phyloP scores from a whole-genome alignment of 2,329 filamentous ascomycete genomes.

The Exophiala mesophila region DNA sequence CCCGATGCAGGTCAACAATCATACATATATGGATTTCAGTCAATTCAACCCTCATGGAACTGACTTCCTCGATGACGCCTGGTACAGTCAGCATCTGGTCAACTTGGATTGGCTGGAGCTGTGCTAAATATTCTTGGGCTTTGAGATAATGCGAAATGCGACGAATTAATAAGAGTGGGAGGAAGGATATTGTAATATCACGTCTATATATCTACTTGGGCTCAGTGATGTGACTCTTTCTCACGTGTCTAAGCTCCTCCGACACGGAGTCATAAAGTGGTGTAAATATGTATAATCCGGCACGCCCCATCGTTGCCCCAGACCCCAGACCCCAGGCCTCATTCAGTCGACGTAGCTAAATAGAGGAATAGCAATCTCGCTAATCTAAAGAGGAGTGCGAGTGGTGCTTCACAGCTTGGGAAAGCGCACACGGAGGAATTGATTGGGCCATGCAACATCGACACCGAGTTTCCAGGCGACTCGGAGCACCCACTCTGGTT shows the following conservation, averaged over 20 bases:
- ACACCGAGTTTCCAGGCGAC: constrained; percentile 48
- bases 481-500: constrained; percentile 51
- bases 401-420: constrained; percentile 22
- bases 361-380: too few relatives aligned
- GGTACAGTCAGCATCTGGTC: constrained; percentile 1
- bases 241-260: too few relatives aligned
- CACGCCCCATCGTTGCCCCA: too few relatives aligned
- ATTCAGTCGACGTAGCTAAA: too few relatives aligned
- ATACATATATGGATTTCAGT: background rate
- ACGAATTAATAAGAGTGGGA: background rate
- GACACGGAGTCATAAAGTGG: too few relatives aligned
- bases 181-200: too few relatives aligned
- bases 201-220: too few relatives aligned
- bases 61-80: constrained; percentile 2
- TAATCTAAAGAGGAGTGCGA: too few relatives aligned
- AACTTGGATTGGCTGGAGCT: constrained; percentile 3
- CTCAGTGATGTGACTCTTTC: too few relatives aligned
- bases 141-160: background rate
- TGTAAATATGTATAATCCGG: too few relatives aligned
- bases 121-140: background rate
- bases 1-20: too few relatives aligned
- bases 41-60: constrained; percentile 1
- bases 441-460: constrained; percentile 45
- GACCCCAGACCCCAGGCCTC: too few relatives aligned
- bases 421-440: constrained; percentile 37